These are phyloP conservation scores for Cyberlindnera japonica DNA, from an alignment of 805 yeast genomes.

Conservation along the genomic window DNA sequence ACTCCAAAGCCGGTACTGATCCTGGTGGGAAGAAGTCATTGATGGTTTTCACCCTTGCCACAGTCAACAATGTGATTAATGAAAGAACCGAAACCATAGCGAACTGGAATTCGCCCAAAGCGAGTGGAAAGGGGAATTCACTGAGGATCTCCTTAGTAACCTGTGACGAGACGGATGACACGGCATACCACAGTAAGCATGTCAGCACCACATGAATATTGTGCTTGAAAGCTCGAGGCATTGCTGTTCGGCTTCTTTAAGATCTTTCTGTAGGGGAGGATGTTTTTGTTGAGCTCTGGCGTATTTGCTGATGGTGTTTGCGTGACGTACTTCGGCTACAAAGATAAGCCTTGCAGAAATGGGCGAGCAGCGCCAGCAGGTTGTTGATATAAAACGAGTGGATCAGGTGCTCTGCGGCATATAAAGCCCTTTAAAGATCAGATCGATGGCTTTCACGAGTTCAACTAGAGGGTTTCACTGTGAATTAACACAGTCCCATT, in stretches of 20 bases:
- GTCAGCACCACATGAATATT: slow-evolving; percentile 17
- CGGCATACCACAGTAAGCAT: slow-evolving; percentile 58
- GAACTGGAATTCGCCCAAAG: slow-evolving; percentile 64
- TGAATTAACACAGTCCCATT: no score
- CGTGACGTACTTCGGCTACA: no score
- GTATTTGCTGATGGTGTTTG: not conserved
- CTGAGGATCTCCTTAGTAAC: slow-evolving; percentile 53
- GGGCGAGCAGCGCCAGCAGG: not conserved
- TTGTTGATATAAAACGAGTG: no score
- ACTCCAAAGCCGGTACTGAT: slow-evolving; percentile 41
- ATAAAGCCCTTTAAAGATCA: no score
- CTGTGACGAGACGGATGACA: slow-evolving; percentile 63
- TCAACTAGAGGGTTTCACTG: no score
- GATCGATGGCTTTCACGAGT: no score
- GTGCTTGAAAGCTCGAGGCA: no score
- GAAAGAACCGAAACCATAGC: slow-evolving; percentile 46
- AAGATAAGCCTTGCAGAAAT: not conserved
- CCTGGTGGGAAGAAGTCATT: slow-evolving; percentile 47
- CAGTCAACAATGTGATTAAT: slow-evolving; percentile 34
- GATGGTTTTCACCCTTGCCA: slow-evolving; percentile 31
- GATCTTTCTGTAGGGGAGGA: slow-evolving; percentile 4
- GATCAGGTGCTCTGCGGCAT: no score
- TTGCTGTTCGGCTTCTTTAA: no score
- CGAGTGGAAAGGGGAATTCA: slow-evolving; percentile 56
- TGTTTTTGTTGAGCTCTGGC: not conserved